Percentiles rank a stretch among this genome's conserved stretches.
Conservation (phyloP, 1,284 basidiomycete genomes). For the Austroboletus olivaceoglutinosus region DNA sequence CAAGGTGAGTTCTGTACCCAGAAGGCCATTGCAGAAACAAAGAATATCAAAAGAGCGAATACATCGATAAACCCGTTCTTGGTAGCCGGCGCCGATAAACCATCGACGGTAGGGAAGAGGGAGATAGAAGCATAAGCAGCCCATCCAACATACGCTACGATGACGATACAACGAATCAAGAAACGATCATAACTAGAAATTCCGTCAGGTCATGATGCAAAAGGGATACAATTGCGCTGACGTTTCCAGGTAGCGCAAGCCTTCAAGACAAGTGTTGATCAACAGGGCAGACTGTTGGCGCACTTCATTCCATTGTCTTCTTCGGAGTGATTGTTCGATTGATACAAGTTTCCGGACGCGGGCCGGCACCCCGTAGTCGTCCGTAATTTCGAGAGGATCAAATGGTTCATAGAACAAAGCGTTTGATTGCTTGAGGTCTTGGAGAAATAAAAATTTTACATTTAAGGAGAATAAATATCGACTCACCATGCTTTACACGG, state of each 20-base stretch:
- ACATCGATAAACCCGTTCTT: conserved; percentile 10
- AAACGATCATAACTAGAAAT: conserved; percentile 66
- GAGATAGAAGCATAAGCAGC: conserved; percentile 61
- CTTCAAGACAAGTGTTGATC: conserved; percentile 58
- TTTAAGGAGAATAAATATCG: not conserved
- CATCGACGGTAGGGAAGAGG: conserved; percentile 38
- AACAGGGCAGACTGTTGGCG: conserved; percentile 52
- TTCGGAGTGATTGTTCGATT: conserved; percentile 47
- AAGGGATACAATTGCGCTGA: conserved; percentile 26
- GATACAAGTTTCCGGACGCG: conserved; percentile 31
- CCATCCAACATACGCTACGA: conserved; percentile 77
- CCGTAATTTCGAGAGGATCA: conserved; percentile 34
- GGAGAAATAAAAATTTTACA: conserved; percentile 3
- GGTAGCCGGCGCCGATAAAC: not conserved
- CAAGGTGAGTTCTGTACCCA: conserved; percentile 62
- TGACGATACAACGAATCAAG: conserved; percentile 69
- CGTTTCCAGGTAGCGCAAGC: conserved; percentile 82
- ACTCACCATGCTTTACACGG: conserved; percentile 69
- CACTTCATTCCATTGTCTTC: conserved; percentile 48
- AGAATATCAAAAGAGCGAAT: conserved; percentile 35
- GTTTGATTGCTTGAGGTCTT: conserved; percentile 61
- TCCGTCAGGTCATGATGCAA: conserved; percentile 14
- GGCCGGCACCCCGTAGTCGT: conserved; percentile 25
- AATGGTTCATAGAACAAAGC: conserved; percentile 66
- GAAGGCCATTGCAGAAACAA: conserved; percentile 53